Percentiles rank a stretch among this genome's conserved stretches.
Evolutionary conservation across 2,329 filamentous ascomycete genomes (phyloP).

Genomic region (Didymella sp.): DNA sequence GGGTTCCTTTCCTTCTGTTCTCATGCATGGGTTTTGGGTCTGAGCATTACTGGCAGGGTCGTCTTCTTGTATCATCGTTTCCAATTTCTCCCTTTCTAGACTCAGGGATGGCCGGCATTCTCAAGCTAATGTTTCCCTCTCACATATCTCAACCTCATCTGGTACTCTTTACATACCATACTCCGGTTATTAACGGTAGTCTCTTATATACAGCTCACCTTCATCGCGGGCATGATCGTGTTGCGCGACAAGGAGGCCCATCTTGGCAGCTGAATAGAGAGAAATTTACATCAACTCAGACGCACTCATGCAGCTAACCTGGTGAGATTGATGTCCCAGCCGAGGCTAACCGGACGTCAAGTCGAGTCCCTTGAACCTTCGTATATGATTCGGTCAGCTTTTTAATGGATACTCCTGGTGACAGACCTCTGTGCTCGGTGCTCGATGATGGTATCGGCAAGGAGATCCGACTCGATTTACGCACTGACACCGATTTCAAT

Average conservation of each 20-base stretch:
- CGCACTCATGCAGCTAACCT: neutral
- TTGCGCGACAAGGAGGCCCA: conserved; percentile 31
- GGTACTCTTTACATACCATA: conserved; percentile 26
- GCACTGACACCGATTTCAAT: conserved; percentile 4
- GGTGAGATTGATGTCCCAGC: neutral
- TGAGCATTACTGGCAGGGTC: conserved; percentile 26
- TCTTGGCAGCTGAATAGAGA: conserved; percentile 42
- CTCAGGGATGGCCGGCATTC: conserved; percentile 25
- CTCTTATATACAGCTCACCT: conserved; percentile 23
- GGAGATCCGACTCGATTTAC: conserved; percentile 13
- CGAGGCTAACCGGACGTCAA: neutral
- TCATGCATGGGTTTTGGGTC: conserved; percentile 19
- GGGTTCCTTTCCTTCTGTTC: conserved; percentile 17
- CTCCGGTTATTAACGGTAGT: conserved; percentile 17
- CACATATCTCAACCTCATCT: conserved; percentile 26
- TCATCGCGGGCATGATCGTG: conserved; percentile 29
- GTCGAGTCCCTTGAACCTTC: neutral
- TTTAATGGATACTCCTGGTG: neutral
- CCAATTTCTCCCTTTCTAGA: conserved; percentile 15
- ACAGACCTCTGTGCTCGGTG: neutral
- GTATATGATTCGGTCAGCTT: neutral
- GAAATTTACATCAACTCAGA: conserved; percentile 20
- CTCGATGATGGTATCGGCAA: neutral
- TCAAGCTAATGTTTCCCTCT: conserved; percentile 31
- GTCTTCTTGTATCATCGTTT: conserved; percentile 31